Conservation (phyloP, 129 eudicot genomes). For the Ambrosia trifida region DNA sequence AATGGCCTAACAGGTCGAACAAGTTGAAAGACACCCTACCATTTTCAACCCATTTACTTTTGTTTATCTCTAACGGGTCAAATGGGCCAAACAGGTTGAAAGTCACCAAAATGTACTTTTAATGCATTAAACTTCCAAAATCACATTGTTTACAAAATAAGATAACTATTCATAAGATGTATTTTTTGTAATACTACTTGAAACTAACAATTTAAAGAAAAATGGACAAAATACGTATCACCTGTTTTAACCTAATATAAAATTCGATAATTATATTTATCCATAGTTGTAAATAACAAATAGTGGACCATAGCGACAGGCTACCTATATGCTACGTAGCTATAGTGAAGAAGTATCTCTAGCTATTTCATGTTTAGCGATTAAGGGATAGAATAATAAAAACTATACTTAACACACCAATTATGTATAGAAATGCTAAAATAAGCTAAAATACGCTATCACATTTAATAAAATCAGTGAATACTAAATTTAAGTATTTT, state of each 20-base stretch:
- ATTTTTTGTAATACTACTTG: not conserved
- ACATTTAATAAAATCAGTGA: too few relatives aligned
- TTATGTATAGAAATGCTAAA: too few relatives aligned
- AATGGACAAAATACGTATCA: not conserved
- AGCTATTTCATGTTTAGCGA: too few relatives aligned
- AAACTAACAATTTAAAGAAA: not conserved
- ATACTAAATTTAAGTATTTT: not conserved
- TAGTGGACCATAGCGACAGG: too few relatives aligned
- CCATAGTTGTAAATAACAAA: too few relatives aligned
- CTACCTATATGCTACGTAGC: too few relatives aligned
- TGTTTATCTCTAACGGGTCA: not conserved
- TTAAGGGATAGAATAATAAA: too few relatives aligned
- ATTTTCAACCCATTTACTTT: not conserved
- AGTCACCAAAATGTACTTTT: not conserved
- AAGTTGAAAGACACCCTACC: not conserved
- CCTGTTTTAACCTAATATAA: not conserved
- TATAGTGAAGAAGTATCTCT: too few relatives aligned
- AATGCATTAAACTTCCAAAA: constrained; percentile 3
- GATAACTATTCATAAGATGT: not conserved
- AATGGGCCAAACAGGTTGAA: not conserved
- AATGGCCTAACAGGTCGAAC: not conserved
- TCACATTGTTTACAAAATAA: not conserved
- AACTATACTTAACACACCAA: too few relatives aligned
- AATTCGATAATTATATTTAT: not conserved
- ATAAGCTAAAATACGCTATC: not conserved